Conservation (phyloP, 495 filamentous ascomycete genomes). For the Tricharina praecox region DNA sequence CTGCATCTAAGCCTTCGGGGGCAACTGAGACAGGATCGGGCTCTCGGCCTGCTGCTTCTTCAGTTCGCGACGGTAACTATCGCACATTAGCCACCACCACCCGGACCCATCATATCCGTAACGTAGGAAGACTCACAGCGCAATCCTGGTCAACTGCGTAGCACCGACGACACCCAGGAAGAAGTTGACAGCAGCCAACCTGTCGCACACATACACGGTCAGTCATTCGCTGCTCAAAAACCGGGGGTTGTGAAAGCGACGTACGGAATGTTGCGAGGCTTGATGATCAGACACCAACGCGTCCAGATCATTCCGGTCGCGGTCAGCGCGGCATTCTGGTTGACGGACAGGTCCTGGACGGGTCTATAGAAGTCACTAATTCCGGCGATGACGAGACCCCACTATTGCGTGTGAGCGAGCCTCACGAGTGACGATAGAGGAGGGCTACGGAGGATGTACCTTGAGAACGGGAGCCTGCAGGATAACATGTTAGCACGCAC, state of each 20-base stretch:
- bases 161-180: slow-evolving; percentile 73
- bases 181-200: slow-evolving; percentile 92
- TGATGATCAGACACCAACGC: slow-evolving; percentile 94
- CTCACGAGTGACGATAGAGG: too few species aligned
- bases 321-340: slow-evolving; percentile 74
- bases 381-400: slow-evolving; percentile 80
- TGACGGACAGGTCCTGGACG: slow-evolving; percentile 77
- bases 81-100: neutral
- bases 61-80: neutral
- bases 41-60: neutral
- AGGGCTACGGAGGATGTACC: too few species aligned
- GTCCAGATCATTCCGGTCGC: slow-evolving; percentile 95
- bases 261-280: slow-evolving; percentile 74
- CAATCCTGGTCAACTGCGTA: slow-evolving; percentile 64
- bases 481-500: neutral
- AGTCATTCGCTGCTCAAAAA: neutral
- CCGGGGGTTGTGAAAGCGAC: slow-evolving; percentile 28
- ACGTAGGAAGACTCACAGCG: slow-evolving; percentile 34
- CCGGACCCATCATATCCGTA: neutral
- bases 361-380: slow-evolving; percentile 82
- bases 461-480: slow-evolving; percentile 85
- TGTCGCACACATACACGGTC: slow-evolving; percentile 23
- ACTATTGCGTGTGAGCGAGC: slow-evolving; percentile 40
- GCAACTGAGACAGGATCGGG: neutral
- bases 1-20: too few species aligned